These are phyloP conservation scores for Cryptococcus jaspeensis DNA, from an alignment of 1,284 basidiomycete genomes.

Conservation along the genomic window DNA sequence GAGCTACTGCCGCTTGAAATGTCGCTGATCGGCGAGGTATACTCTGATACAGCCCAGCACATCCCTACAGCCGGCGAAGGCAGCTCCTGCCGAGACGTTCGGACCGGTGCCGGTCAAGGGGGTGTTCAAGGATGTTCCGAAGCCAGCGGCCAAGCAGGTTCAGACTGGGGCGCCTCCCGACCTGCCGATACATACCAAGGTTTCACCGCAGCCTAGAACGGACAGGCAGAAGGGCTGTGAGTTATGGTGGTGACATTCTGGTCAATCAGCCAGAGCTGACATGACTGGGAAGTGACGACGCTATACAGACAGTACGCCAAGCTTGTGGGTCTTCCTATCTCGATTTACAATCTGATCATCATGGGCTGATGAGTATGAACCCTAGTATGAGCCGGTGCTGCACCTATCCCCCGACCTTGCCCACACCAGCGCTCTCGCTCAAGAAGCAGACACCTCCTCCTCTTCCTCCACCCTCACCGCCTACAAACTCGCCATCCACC, in stretches of 20 bases:
- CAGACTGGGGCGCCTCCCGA: slow-evolving; percentile 12
- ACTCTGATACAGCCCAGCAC: too few species aligned
- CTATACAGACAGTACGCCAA: slow-evolving; percentile 42
- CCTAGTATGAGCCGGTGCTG: slow-evolving; percentile 36
- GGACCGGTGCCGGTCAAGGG: too few species aligned
- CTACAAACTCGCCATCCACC: slow-evolving; percentile 48
- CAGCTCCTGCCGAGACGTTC: too few species aligned
- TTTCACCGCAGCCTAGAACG: slow-evolving; percentile 33
- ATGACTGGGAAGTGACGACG: slow-evolving; percentile 32
- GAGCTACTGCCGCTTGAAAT: too few species aligned
- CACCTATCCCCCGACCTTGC: slow-evolving; percentile 35
- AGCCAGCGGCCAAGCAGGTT: background rate
- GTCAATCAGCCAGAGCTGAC: background rate
- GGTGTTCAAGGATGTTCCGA: too few species aligned
- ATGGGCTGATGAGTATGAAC: background rate
- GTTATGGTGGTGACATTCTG: slow-evolving; percentile 6
- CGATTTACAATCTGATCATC: background rate
- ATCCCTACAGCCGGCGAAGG: too few species aligned
- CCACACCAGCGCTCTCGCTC: slow-evolving; percentile 31
- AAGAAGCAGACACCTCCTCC: slow-evolving; percentile 42
- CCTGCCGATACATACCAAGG: slow-evolving; percentile 21
- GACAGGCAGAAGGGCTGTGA: slow-evolving; percentile 43
- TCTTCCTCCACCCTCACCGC: slow-evolving; percentile 35
- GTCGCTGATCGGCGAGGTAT: too few species aligned
- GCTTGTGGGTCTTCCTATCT: slow-evolving; percentile 24